These are phyloP conservation scores for Puccinia coronata DNA, from an alignment of 1,284 basidiomycete species.

Conservation along the genomic window DNA sequence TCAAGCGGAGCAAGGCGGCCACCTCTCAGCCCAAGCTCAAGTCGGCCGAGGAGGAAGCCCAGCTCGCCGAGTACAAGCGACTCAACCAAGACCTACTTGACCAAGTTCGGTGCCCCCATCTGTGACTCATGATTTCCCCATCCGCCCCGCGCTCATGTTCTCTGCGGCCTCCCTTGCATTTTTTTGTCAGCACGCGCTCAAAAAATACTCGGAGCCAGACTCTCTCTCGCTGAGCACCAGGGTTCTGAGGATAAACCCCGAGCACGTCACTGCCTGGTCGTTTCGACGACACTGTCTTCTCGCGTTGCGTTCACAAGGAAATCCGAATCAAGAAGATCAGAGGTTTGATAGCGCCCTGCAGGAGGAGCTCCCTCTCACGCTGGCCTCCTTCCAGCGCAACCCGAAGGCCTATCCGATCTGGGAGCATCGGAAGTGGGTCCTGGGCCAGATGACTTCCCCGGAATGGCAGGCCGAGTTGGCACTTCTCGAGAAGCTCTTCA, in stretches of 20 bases:
- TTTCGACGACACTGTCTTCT: conserved; percentile 43
- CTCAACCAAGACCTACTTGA: conserved; percentile 20
- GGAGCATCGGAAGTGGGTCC: conserved; percentile 92
- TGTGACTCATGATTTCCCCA: background rate
- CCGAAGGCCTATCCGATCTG: conserved; percentile 97
- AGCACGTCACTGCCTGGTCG: conserved; percentile 44
- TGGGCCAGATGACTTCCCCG: conserved; percentile 74
- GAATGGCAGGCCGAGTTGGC: conserved; percentile 79
- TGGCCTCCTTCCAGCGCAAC: conserved; percentile 72
- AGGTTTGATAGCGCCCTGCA: conserved; percentile 55
- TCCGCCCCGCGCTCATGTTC: background rate
- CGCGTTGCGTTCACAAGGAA: background rate
- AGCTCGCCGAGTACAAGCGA: conserved; percentile 29
- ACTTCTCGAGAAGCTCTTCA: conserved; percentile 84
- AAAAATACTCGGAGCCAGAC: conserved; percentile 8
- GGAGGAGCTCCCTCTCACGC: conserved; percentile 77
- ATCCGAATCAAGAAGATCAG: background rate
- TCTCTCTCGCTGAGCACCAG: conserved; percentile 31
- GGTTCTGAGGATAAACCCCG: conserved; percentile 36
- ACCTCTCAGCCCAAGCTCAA: background rate
- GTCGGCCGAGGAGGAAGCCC: conserved; percentile 10
- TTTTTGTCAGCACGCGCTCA: conserved; percentile 8
- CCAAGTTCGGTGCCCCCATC: conserved; percentile 30
- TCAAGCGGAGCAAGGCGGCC: conserved; percentile 14
- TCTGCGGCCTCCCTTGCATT: background rate